Evolutionary conservation across 768 basidiomycete genomes (phyloP).

Genomic region (Tephrocybe sp.): DNA sequence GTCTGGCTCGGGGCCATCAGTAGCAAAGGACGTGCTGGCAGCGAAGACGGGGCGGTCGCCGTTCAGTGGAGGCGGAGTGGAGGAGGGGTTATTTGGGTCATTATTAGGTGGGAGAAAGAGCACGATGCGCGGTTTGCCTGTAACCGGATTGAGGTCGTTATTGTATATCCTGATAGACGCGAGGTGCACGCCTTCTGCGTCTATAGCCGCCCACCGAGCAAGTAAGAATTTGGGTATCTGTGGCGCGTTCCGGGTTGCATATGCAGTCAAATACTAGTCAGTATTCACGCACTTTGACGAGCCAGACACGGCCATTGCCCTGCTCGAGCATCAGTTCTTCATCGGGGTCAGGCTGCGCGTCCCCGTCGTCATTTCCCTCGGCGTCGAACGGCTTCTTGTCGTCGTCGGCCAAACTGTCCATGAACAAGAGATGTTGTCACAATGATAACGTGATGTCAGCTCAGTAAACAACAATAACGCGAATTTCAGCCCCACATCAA

Average conservation of each 20-base stretch:
- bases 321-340: slow-evolving; percentile 79
- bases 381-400: slow-evolving; percentile 76
- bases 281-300: slow-evolving; percentile 67
- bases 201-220: slow-evolving; percentile 80
- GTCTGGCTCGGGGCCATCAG: slow-evolving; percentile 48
- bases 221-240: slow-evolving; percentile 87
- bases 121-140: slow-evolving; percentile 58
- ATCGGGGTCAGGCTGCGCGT: slow-evolving; percentile 73
- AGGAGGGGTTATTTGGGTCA: slow-evolving; percentile 32
- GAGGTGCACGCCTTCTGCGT: slow-evolving; percentile 74
- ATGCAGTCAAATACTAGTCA: slow-evolving; percentile 1
- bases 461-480: too few relatives aligned
- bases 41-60: slow-evolving; percentile 40
- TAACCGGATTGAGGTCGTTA: slow-evolving; percentile 39
- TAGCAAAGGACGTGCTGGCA: slow-evolving; percentile 28
- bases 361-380: slow-evolving; percentile 47
- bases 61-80: slow-evolving; percentile 16
- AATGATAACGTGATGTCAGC: background rate
- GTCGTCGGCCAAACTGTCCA: slow-evolving; percentile 40
- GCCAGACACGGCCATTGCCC: slow-evolving; percentile 77
- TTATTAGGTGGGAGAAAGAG: slow-evolving; percentile 65
- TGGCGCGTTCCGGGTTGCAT: background rate
- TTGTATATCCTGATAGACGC: slow-evolving; percentile 85
- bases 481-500: too few relatives aligned
- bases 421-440: background rate